Evolutionary conservation across 805 yeast genomes (phyloP).

Genomic region (Candida ponderosae): DNA sequence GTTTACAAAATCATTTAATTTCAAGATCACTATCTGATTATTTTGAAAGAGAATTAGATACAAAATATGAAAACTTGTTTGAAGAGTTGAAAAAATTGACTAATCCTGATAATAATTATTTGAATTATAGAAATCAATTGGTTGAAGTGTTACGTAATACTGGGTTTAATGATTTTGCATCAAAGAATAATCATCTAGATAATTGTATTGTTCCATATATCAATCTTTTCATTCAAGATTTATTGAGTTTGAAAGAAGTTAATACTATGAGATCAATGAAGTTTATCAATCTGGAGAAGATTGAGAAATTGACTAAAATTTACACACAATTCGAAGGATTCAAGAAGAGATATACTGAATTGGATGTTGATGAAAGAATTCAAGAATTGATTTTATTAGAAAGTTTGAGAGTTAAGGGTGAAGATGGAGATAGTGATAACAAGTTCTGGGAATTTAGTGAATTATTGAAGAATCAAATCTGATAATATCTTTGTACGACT

Average conservation of each 20-base stretch:
- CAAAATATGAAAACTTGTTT: constrained; percentile 53
- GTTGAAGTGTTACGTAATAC: constrained; percentile 10
- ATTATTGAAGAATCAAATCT: constrained; percentile 21
- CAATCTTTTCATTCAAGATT: constrained; percentile 67
- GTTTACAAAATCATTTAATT: constrained; percentile 64
- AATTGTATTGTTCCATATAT: constrained; percentile 73
- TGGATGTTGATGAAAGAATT: constrained; percentile 4
- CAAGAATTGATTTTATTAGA: constrained; percentile 56
- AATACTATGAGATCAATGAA: constrained; percentile 9
- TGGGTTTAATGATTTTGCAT: constrained; percentile 23
- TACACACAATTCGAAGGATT: constrained; percentile 60
- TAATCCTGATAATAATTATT: constrained; percentile 70
- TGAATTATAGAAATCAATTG: constrained; percentile 44
- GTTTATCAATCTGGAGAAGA: constrained; percentile 68
- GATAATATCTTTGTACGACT: neutral
- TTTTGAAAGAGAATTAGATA: constrained; percentile 37
- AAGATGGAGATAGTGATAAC: constrained; percentile 53
- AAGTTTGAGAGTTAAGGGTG: constrained; percentile 60
- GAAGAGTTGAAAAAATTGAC: constrained; percentile 59
- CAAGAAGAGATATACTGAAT: constrained; percentile 47
- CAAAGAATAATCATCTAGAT: too few relatives aligned
- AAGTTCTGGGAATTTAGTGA: constrained; percentile 71
- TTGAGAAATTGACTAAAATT: constrained; percentile 56
- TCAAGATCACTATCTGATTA: constrained; percentile 37
- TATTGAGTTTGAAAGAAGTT: constrained; percentile 15